phyloP scores from a whole-genome alignment of 192 early-diverging fungal species.

The Coemansia asiatica region DNA sequence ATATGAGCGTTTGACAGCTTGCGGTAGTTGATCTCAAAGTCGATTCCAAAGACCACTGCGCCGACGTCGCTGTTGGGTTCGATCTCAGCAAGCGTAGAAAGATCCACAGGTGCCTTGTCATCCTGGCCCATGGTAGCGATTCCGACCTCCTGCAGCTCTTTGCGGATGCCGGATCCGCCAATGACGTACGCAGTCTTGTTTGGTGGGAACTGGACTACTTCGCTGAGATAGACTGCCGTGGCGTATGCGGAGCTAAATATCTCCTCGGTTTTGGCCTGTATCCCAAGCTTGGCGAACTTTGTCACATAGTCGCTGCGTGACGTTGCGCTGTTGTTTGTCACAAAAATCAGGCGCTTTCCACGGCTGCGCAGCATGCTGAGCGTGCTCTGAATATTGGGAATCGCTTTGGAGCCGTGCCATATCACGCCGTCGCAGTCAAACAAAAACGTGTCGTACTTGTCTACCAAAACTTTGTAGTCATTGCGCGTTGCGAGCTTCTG shows the following conservation, averaged over 20 bases:
- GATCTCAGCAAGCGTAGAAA: slow-evolving; percentile 60
- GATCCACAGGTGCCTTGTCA: slow-evolving; percentile 55
- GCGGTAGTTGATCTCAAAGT: slow-evolving; percentile 87
- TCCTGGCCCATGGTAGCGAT: slow-evolving; percentile 62
- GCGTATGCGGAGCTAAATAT: slow-evolving; percentile 93
- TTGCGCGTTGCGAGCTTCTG: slow-evolving; percentile 15
- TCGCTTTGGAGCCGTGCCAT: slow-evolving; percentile 74
- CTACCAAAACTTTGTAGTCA: slow-evolving; percentile 64
- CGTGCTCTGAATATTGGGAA: slow-evolving; percentile 70
- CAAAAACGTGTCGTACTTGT: slow-evolving; percentile 87
- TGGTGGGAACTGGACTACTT: slow-evolving; percentile 78
- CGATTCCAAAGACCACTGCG: slow-evolving; percentile 93
- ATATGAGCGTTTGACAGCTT: slow-evolving; percentile 91
- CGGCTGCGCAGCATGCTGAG: slow-evolving; percentile 70
- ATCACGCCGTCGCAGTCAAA: slow-evolving; percentile 99
- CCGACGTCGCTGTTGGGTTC: slow-evolving; percentile 69
- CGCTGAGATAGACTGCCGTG: slow-evolving; percentile 86
- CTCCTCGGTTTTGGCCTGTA: slow-evolving; percentile 78
- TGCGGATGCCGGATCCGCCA: slow-evolving; percentile 83
- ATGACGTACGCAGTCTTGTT: slow-evolving; percentile 91
- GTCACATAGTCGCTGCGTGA: slow-evolving; percentile 76
- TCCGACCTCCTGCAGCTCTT: slow-evolving; percentile 81
- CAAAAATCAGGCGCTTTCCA: slow-evolving; percentile 92
- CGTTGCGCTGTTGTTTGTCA: slow-evolving; percentile 96
- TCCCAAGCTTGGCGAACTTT: slow-evolving; percentile 81